Base-by-base conservation (phyloP, 2,329 filamentous ascomycete genomes). In the Penicillium nordicum region DNA sequence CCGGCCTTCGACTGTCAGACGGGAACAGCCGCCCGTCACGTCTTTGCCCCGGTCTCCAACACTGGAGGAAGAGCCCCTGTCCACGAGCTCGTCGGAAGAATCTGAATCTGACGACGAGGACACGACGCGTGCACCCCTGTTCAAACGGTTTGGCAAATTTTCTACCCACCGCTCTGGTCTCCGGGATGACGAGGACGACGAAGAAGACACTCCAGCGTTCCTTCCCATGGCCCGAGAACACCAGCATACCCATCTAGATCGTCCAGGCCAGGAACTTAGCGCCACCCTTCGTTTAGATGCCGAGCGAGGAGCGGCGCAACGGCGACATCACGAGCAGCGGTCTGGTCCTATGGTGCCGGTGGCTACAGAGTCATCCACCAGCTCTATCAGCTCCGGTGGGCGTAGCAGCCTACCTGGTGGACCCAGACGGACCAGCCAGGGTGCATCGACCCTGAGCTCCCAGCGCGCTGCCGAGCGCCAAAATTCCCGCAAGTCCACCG, bases 381-480 rank as follows among this genome's bases (percentile, higher is more conserved):
- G 72, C 55, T 73, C 74, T 9, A 67, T 67, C 10, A 76, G 74
- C 55, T 77, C 75, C 1, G 73, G 68, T 3, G 66, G 66, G 29
- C 70, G 67, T 12, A 64, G 64, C 11, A 59, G 57, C 23, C 57
- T 65, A 10, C 61, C 58, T 38, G 59, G 52, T 5, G 68, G 70
- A 30, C 53, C 58, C 27, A 65, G 58, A 27, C 61, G 51, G 14
- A 37, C 57, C 8, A 59, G 57, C n/a, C 64, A 62, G 4, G 49
- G 44, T 9, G 51, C 64, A 14, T 64, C 65, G 18, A 58, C 69
- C 7, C 52, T 74, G 4, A 74, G 73, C 52, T 79, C 81, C 1
- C 74, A 76, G 36, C 80, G 82, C 40, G 71, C 79, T 8, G 78
- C 77, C 1, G 79, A 82, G 42, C 74, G 73, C 34, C 69, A 79